These are phyloP conservation scores for Candida coleopterorum DNA, from an alignment of 805 yeast species.

Conservation along the genomic window DNA sequence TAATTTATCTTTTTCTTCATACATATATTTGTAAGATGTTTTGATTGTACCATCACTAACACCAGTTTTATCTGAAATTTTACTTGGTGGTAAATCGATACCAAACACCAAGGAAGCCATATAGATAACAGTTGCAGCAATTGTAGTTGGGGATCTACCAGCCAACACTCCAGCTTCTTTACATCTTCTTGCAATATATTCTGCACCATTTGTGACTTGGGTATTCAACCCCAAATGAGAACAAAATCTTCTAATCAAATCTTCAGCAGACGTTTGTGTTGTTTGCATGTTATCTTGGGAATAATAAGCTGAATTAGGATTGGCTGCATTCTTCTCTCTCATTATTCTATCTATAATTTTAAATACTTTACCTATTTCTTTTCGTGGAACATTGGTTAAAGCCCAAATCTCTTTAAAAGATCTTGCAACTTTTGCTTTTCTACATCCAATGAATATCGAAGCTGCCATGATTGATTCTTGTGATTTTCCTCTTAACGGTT, in stretches of 20 bases:
- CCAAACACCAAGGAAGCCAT: slow-evolving; percentile 89
- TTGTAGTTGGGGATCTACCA: slow-evolving; percentile 94
- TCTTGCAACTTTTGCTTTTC: slow-evolving; percentile 90
- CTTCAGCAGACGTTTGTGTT: slow-evolving; percentile 88
- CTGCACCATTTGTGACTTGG: slow-evolving; percentile 88
- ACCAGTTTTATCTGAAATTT: slow-evolving; percentile 88
- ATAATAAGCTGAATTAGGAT: slow-evolving; percentile 33
- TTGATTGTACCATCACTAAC: slow-evolving; percentile 97
- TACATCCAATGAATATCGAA: slow-evolving; percentile 88
- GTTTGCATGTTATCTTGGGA: slow-evolving; percentile 54
- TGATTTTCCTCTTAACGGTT: slow-evolving; percentile 80
- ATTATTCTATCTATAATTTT: slow-evolving; percentile 66
- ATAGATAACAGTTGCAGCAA: slow-evolving; percentile 95
- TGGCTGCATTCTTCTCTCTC: slow-evolving; percentile 52
- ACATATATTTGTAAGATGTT: slow-evolving; percentile 79
- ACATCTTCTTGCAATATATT: slow-evolving; percentile 83
- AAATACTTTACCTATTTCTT: slow-evolving; percentile 90
- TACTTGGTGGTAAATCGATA: slow-evolving; percentile 66
- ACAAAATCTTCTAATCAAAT: slow-evolving; percentile 91
- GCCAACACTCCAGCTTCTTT: slow-evolving; percentile 91
- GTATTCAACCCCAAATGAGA: slow-evolving; percentile 86
- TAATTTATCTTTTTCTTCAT: slow-evolving; percentile 59
- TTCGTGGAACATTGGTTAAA: slow-evolving; percentile 85
- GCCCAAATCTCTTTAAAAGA: slow-evolving; percentile 96
- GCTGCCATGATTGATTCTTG: slow-evolving; percentile 96